Evolutionary conservation across 495 filamentous ascomycete genomes (phyloP).

Genomic region (Penicillium desertorum): DNA sequence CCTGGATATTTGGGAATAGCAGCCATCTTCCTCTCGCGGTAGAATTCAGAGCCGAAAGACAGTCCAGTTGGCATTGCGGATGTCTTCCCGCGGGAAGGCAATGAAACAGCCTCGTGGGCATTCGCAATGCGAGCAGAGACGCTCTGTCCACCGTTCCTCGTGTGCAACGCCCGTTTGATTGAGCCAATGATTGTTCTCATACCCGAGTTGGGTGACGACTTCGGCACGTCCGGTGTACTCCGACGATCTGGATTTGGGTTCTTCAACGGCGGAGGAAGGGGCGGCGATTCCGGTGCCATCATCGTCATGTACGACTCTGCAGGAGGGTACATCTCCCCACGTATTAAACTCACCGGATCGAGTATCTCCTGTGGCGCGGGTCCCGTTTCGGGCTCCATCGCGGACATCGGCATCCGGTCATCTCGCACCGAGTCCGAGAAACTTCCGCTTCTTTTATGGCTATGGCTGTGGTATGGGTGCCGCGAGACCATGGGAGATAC

Average conservation of each 20-base stretch:
- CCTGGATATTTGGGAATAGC: slow-evolving; percentile 36
- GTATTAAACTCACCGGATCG: slow-evolving; percentile 79
- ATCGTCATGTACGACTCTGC: slow-evolving; percentile 73
- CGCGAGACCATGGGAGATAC: slow-evolving; percentile 33
- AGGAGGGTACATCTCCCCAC: slow-evolving; percentile 76
- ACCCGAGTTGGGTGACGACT: slow-evolving; percentile 53
- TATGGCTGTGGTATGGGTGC: slow-evolving; percentile 46
- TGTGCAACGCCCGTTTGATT: slow-evolving; percentile 83
- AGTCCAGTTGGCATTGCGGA: slow-evolving; percentile 49
- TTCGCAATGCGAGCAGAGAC: slow-evolving; percentile 43
- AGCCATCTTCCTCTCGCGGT: slow-evolving; percentile 44
- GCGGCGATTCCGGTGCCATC: slow-evolving; percentile 61
- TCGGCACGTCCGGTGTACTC: slow-evolving; percentile 35
- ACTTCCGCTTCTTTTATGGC: slow-evolving; percentile 71
- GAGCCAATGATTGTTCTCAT: slow-evolving; percentile 86
- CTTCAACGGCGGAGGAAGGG: slow-evolving; percentile 35
- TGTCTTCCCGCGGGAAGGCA: slow-evolving; percentile 38
- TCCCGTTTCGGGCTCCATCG: slow-evolving; percentile 14
- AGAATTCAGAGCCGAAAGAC: slow-evolving; percentile 47
- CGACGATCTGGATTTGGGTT: slow-evolving; percentile 31
- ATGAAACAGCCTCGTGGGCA: slow-evolving; percentile 24
- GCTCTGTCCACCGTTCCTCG: slow-evolving; percentile 52
- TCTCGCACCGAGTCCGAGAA: slow-evolving; percentile 89
- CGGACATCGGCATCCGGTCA: slow-evolving; percentile 56
- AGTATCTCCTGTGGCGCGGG: slow-evolving; percentile 52